These are phyloP conservation scores for Echium plantagineum DNA, from an alignment of 257 asterid species.

Conservation along the genomic window DNA sequence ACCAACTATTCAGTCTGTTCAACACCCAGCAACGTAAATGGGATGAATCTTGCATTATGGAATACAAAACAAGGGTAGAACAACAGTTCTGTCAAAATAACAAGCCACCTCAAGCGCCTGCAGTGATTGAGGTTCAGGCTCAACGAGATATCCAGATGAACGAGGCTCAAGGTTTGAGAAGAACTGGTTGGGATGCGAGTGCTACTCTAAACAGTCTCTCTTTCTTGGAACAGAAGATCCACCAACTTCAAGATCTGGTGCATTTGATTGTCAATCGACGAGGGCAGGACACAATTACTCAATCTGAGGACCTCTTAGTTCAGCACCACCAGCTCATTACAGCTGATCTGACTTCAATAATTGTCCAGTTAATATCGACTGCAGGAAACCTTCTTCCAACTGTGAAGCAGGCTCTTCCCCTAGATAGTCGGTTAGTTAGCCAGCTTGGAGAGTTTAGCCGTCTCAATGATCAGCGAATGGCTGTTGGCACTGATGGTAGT, in stretches of 20 bases:
- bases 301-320: conserved; percentile 41
- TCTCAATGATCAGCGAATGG: conserved; percentile 19
- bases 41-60: conserved; percentile 36
- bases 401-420: conserved; percentile 32
- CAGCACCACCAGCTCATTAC: conserved; percentile 86
- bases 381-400: conserved; percentile 95
- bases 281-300: conserved; percentile 25
- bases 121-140: conserved; percentile 13
- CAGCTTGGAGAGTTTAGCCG: conserved; percentile 34
- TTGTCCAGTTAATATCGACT: conserved; percentile 76
- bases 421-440: conserved; percentile 24
- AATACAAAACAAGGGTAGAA: conserved; percentile 24
- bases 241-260: conserved; percentile 78
- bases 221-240: conserved; percentile 70
- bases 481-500: conserved; percentile 1
- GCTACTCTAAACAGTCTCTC: conserved; percentile 59
- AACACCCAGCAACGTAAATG: conserved; percentile 29
- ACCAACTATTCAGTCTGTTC: conserved; percentile 27
- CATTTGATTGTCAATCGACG: conserved; percentile 45
- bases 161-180: conserved; percentile 24
- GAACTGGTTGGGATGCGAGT: conserved; percentile 59
- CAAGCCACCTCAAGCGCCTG: conserved; percentile 24
- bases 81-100: conserved; percentile 27
- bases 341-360: conserved; percentile 82
- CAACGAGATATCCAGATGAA: conserved; percentile 22